A percentile compares a stretch with the other conserved stretches of the same genome.
Evolutionary conservation across 108 stramenopile genomes (phyloP).

Genomic region (Skeletonema costatum): DNA sequence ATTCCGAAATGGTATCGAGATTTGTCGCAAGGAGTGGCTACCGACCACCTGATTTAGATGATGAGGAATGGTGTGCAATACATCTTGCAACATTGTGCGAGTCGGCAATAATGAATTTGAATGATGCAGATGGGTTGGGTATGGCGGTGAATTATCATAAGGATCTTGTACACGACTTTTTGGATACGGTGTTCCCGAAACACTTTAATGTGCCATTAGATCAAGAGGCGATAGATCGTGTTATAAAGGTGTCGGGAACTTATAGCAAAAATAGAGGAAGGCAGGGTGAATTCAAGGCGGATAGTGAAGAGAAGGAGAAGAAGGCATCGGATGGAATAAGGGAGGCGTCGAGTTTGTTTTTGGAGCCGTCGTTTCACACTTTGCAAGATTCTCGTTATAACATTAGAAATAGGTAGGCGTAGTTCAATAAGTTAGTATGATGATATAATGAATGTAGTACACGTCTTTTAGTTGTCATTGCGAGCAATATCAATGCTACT

Average conservation of each 20-base stretch:
- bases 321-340: constrained; percentile 56
- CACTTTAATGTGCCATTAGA: constrained; percentile 53
- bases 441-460: background rate
- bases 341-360: constrained; percentile 60
- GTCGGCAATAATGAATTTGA: constrained; percentile 56
- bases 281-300: constrained; percentile 56
- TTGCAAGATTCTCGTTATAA: constrained; percentile 29
- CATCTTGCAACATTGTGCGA: constrained; percentile 83
- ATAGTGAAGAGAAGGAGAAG: constrained; percentile 68
- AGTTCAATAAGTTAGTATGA: background rate
- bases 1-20: constrained; percentile 3
- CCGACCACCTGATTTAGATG: constrained; percentile 26
- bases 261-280: constrained; percentile 83
- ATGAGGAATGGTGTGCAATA: constrained; percentile 79
- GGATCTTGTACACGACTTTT: constrained; percentile 49
- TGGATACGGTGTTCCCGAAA: constrained; percentile 60
- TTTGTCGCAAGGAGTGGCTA: constrained; percentile 45
- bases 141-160: constrained; percentile 72
- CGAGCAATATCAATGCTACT: no score
- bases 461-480: no score
- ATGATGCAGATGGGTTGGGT: constrained; percentile 51
- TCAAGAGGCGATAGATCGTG: constrained; percentile 44
- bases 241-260: constrained; percentile 51
- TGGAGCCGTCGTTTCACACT: constrained; percentile 55
- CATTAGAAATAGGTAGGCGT: background rate